phyloP scores from a whole-genome alignment of 805 yeast genomes.

The Middelhovenomyces tepae region DNA sequence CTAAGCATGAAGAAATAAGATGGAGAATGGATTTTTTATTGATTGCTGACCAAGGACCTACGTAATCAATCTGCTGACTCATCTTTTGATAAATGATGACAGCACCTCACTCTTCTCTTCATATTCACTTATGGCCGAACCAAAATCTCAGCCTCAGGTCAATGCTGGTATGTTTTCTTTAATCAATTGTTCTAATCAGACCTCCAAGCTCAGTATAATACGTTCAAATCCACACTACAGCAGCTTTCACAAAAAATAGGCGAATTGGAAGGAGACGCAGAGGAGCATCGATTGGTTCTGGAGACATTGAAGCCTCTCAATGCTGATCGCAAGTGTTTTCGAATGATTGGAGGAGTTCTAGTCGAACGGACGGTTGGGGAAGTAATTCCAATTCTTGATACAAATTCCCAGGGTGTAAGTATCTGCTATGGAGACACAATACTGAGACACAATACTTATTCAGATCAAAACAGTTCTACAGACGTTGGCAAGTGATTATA shows the following conservation, averaged over 20 bases:
- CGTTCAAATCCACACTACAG: conserved; percentile 28
- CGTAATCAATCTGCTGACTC: no score
- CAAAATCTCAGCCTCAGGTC: conserved; percentile 14
- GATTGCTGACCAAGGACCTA: conserved; percentile 1
- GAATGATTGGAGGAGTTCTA: conserved; percentile 91
- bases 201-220: conserved; percentile 34
- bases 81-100: neutral
- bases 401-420: conserved; percentile 50
- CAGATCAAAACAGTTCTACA: conserved; percentile 32
- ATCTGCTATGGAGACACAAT: no score
- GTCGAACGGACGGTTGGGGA: conserved; percentile 77
- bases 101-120: neutral
- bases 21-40: no score
- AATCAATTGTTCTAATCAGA: conserved; percentile 13
- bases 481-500: conserved; percentile 33
- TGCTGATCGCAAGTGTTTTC: conserved; percentile 64
- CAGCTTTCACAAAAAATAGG: conserved; percentile 29
- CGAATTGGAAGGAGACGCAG: conserved; percentile 34
- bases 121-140: conserved; percentile 2
- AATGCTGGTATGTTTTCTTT: conserved; percentile 15
- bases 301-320: conserved; percentile 47
- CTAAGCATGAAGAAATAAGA: no score
- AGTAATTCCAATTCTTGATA: conserved; percentile 52
- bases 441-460: no score
- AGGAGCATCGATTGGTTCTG: conserved; percentile 46